These are phyloP conservation scores for Aquilaria malaccensis DNA, from an alignment of 345 rosid genomes.

Conservation along the genomic window DNA sequence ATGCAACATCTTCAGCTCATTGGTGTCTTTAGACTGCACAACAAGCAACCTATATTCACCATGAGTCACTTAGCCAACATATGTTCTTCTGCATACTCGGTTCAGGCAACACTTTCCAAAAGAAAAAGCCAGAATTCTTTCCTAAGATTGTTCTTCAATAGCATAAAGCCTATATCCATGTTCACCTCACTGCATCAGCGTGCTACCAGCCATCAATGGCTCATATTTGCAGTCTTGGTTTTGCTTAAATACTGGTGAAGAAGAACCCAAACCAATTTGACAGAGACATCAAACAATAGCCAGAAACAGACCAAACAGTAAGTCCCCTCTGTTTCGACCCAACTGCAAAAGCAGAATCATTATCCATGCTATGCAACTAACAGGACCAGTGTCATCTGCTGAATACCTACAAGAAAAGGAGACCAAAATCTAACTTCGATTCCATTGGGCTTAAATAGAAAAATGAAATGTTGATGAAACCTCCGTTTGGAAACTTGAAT, in stretches of 20 bases:
- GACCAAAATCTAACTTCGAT: slow-evolving; percentile 5
- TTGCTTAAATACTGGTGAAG: slow-evolving; percentile 69
- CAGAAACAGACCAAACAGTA: slow-evolving; percentile 96
- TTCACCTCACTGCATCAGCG: slow-evolving; percentile 95
- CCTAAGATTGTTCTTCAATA: slow-evolving; percentile 76
- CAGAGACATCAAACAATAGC: slow-evolving; percentile 99
- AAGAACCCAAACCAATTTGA: slow-evolving; percentile 82
- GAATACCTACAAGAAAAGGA: slow-evolving; percentile 59
- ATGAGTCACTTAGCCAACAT: slow-evolving; percentile 85
- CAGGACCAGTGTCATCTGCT: slow-evolving; percentile 90
- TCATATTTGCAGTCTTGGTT: slow-evolving; percentile 77
- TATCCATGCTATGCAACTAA: slow-evolving; percentile 90
- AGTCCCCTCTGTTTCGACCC: slow-evolving; percentile 98
- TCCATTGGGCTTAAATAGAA: too few species aligned
- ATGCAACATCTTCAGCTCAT: slow-evolving; percentile 85
- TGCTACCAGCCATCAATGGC: slow-evolving; percentile 84
- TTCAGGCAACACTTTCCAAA: slow-evolving; percentile 94
- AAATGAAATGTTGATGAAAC: not conserved
- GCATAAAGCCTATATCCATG: slow-evolving; percentile 86
- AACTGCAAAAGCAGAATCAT: slow-evolving; percentile 96
- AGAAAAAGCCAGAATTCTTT: slow-evolving; percentile 85
- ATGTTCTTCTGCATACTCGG: slow-evolving; percentile 89
- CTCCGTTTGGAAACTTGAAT: not conserved
- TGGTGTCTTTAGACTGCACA: slow-evolving; percentile 94
- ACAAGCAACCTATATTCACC: slow-evolving; percentile 95